Conservation (phyloP, 2,329 filamentous ascomycete species). For the Penicillium sumatraense region DNA sequence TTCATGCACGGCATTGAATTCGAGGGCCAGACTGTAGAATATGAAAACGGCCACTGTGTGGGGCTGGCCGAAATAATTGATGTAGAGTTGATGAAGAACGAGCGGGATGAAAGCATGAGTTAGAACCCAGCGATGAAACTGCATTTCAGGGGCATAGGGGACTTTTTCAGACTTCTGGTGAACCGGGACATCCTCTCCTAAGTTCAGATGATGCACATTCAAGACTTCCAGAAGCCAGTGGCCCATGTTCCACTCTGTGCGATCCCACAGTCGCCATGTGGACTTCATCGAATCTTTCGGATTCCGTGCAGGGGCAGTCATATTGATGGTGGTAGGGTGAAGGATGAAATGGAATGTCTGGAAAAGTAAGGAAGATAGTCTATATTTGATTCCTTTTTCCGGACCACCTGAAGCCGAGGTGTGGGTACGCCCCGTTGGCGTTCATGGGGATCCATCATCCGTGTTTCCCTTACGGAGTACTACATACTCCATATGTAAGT, state of each 20-base stretch:
- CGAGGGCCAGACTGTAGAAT: constrained; percentile 46
- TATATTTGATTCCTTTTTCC: constrained; percentile 1
- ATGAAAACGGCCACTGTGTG: constrained; percentile 32
- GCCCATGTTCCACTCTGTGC: constrained; percentile 33
- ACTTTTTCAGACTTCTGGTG: constrained; percentile 48
- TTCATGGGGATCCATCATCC: not conserved
- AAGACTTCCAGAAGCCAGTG: constrained; percentile 41
- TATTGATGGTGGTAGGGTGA: not conserved
- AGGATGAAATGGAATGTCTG: not conserved
- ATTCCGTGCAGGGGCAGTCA: constrained; percentile 14
- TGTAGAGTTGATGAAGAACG: constrained; percentile 42
- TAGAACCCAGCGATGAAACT: constrained; percentile 45
- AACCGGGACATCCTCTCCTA: constrained; percentile 40
- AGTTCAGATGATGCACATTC: constrained; percentile 31
- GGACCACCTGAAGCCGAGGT: constrained; percentile 8
- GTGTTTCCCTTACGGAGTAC: not conserved
- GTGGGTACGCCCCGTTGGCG: not conserved
- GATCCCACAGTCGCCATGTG: constrained; percentile 41
- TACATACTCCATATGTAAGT: too few species aligned
- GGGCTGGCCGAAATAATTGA: constrained; percentile 33
- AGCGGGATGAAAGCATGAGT: constrained; percentile 45
- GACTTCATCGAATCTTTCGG: constrained; percentile 47
- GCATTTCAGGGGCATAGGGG: constrained; percentile 41
- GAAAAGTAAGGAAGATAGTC: not conserved
- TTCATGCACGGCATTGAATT: constrained; percentile 45